phyloP scores from a whole-genome alignment of 2,329 filamentous ascomycete genomes.

The Alternaria viburni region DNA sequence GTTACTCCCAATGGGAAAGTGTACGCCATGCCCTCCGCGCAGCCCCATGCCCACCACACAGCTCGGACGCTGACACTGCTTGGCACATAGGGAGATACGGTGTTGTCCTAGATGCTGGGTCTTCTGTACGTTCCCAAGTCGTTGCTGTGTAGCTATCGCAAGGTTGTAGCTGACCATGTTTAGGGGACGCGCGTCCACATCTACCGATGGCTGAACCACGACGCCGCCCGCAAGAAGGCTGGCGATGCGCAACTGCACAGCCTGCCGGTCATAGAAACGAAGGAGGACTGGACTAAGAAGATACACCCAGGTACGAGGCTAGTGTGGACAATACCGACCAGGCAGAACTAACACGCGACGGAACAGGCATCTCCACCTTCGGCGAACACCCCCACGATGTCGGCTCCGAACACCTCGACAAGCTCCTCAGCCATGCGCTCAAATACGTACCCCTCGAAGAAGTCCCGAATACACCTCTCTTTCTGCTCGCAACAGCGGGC shows the following conservation, averaged over 20 bases:
- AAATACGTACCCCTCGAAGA: constrained; percentile 77
- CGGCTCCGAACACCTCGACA: constrained; percentile 79
- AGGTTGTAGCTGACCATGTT: constrained; percentile 22
- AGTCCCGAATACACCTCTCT: constrained; percentile 85
- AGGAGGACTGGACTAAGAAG: constrained; percentile 90
- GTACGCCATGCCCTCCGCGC: constrained; percentile 38
- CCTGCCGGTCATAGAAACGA: constrained; percentile 81
- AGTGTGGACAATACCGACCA: too few relatives aligned
- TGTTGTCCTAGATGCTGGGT: constrained; percentile 95
- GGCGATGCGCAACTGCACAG: constrained; percentile 66
- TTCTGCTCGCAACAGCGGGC: constrained; percentile 92
- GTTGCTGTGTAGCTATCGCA: neutral
- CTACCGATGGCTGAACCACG: constrained; percentile 88
- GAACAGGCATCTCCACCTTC: constrained; percentile 79
- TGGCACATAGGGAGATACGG: constrained; percentile 70
- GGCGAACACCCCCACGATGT: constrained; percentile 76
- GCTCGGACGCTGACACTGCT: constrained; percentile 28
- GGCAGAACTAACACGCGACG: constrained; percentile 14
- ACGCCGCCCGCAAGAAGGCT: constrained; percentile 68
- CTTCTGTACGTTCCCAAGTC: constrained; percentile 66
- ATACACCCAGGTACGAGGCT: constrained; percentile 74
- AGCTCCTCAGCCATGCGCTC: constrained; percentile 81
- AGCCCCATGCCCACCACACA: constrained; percentile 8
- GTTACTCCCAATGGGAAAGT: constrained; percentile 50
- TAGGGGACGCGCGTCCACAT: constrained; percentile 89